Base-by-base conservation (phyloP, 768 basidiomycete species). In the Serendipita sp. region DNA sequence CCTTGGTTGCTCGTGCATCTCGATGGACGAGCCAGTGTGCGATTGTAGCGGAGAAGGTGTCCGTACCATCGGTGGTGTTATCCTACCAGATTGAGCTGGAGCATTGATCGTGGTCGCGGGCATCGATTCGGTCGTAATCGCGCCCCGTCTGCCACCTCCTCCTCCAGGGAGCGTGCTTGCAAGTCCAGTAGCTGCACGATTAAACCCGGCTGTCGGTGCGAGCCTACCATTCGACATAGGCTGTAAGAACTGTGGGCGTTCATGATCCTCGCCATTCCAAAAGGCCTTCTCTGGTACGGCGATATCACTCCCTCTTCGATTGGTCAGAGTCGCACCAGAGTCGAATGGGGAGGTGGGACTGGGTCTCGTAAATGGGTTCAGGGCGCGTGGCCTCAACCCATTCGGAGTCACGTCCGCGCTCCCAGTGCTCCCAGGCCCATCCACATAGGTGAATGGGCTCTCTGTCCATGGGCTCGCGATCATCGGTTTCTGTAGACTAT, bases 361-460 rank as follows among this genome's bases (percentile, higher is more conserved):
- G 1, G 48, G 32, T 32, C 32, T 32, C 18, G 8, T n/a, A 34
- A 52, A 32, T 18, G 16, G n/a, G 16, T 8, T 60, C 56, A 30
- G 56, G 2, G 16, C 13, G 2, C 1, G 10, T 16, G 56, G 16
- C 10, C n/a, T 10, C 10, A 16, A 28, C 32, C 56, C 56, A n/a
- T 36, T 38, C 56, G 56, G 28, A 23, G 35, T 60, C 11, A 38
- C 10, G 16, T n/a, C 28, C 18, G 10, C 28, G 16, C 16, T n/a
- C 16, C 30, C 28, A 30, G 10, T 60, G 56, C 28, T 60, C 32
- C 52, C 1, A 28, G 52, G 10, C 16, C 13, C 52, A 23, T 52
- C 48, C 4, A 60, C 56, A 60, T 60, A 60, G 4, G 56, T 38
- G n/a, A 60, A 60, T 10, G 56, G 56, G n/a, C 36, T 60, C 34